These are phyloP conservation scores for Mortierella sp. DNA, from an alignment of 371 early-diverging fungal species.

Conservation along the genomic window DNA sequence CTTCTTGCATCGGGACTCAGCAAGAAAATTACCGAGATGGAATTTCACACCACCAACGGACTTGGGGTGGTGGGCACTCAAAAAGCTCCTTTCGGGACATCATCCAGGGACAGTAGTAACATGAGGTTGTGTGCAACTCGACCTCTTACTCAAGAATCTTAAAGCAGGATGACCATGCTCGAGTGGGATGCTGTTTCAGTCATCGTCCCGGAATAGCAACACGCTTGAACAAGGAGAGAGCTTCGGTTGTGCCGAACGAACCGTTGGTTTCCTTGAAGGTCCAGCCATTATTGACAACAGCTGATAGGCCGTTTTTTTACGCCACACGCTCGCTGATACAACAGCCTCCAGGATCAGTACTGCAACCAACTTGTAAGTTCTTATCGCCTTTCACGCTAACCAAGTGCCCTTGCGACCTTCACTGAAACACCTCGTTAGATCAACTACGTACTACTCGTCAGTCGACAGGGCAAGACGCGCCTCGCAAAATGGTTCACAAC, in stretches of 20 bases:
- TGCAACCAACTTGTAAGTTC: not conserved
- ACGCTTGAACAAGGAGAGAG: not conserved
- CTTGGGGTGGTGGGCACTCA: not conserved
- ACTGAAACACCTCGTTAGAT: constrained; percentile 60
- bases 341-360: not conserved
- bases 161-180: not conserved
- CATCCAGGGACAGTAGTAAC: not conserved
- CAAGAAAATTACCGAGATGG: not conserved
- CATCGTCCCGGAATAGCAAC: not conserved
- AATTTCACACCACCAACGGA: not conserved
- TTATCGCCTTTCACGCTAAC: not conserved
- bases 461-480: constrained; percentile 90
- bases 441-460: constrained; percentile 78
- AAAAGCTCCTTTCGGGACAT: not conserved
- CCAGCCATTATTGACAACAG: not conserved
- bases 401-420: not conserved
- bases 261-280: not conserved
- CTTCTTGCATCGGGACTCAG: not conserved
- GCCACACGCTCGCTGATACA: not conserved
- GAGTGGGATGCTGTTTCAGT: not conserved
- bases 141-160: not conserved
- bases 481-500: constrained; percentile 97
- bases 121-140: not conserved
- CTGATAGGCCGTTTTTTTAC: not conserved
- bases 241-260: not conserved